Evolutionary conservation across 768 basidiomycete species (phyloP).

Genomic region (Lactarius pseudohatsudake): DNA sequence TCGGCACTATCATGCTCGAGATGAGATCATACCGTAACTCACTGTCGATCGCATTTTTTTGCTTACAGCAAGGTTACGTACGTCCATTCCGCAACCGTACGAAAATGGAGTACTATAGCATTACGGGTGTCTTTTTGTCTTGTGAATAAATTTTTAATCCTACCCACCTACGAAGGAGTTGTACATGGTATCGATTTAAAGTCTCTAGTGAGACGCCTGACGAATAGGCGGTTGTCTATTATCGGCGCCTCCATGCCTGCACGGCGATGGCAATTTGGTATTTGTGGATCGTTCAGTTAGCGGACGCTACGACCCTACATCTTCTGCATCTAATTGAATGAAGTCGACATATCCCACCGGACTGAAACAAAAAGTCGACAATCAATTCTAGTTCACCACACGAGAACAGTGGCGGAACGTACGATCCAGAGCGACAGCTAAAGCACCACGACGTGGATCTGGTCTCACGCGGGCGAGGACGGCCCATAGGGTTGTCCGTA

Average conservation of each 20-base stretch:
- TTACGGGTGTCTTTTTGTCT: neutral
- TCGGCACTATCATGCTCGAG: neutral
- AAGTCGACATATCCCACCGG: constrained; percentile 25
- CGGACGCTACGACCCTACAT: constrained; percentile 11
- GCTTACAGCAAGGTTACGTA: neutral
- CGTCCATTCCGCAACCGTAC: too few species aligned
- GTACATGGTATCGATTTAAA: neutral
- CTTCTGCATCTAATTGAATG: constrained; percentile 29
- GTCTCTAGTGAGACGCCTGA: neutral
- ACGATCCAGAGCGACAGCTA: constrained; percentile 25
- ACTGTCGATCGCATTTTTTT: constrained; percentile 1
- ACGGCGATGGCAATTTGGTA: neutral
- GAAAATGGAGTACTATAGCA: too few species aligned
- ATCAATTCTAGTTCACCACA: neutral
- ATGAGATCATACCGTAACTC: neutral
- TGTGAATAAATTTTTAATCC: neutral
- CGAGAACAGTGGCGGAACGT: neutral
- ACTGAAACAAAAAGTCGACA: constrained; percentile 9
- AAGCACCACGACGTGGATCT: constrained; percentile 28
- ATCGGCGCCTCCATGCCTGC: neutral
- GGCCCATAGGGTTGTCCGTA: constrained; percentile 29
- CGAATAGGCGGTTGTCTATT: neutral
- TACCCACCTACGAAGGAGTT: neutral
- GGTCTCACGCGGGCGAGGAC: constrained; percentile 19
- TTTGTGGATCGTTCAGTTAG: neutral